These are phyloP conservation scores for Mallotus japonicus DNA, from an alignment of 441 rosid genomes.

Conservation along the genomic window DNA sequence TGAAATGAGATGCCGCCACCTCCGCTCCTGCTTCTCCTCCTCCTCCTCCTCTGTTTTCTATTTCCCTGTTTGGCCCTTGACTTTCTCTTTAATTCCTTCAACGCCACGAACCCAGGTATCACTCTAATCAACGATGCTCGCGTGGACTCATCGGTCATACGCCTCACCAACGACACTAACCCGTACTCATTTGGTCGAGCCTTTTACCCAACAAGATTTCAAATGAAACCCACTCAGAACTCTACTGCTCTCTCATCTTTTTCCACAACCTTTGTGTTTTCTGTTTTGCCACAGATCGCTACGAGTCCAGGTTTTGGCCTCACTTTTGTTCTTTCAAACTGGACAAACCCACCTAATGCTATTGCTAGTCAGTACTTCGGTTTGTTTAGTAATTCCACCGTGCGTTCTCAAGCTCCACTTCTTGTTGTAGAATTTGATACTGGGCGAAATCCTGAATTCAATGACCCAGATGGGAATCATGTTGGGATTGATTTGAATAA, in stretches of 20 bases:
- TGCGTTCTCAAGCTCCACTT: constrained; percentile 47
- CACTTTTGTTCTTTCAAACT: constrained; percentile 71
- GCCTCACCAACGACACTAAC: constrained; percentile 58
- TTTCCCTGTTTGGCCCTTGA: constrained; percentile 41
- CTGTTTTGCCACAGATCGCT: constrained; percentile 60
- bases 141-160: constrained; percentile 52
- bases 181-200: constrained; percentile 55
- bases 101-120: constrained; percentile 34
- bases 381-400: constrained; percentile 49
- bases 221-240: constrained; percentile 43
- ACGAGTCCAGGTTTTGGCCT: constrained; percentile 81
- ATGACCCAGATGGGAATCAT: constrained; percentile 66
- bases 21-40: constrained; percentile 5
- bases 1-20: constrained; percentile 6
- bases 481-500: constrained; percentile 70
- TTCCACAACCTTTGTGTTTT: constrained; percentile 78
- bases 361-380: constrained; percentile 73
- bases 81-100: constrained; percentile 67
- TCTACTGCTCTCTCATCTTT: constrained; percentile 58
- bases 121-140: constrained; percentile 56
- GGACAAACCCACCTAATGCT: constrained; percentile 67
- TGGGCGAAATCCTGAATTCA: constrained; percentile 57
- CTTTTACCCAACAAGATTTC: constrained; percentile 50
- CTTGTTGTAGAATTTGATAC: constrained; percentile 80
- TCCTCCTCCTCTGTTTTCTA: constrained; percentile 21